These are phyloP conservation scores for Aspergillus texensis DNA, from an alignment of 2,329 filamentous ascomycete genomes.

Conservation along the genomic window DNA sequence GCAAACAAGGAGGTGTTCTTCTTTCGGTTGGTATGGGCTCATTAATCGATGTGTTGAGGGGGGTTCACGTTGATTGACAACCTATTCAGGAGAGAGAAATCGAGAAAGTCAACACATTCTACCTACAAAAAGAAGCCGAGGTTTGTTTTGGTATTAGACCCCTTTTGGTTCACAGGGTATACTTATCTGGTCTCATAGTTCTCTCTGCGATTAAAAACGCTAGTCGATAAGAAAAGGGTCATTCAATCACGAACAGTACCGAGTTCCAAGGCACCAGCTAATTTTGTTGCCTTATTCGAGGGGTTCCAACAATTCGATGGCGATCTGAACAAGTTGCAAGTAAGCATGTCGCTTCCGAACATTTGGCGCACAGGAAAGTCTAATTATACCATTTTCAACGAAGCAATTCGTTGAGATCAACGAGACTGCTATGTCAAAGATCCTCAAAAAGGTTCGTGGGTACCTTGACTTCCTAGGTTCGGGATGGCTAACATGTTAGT, in stretches of 20 bases:
- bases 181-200: conserved; percentile 59
- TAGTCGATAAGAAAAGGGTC: conserved; percentile 93
- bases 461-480: conserved; percentile 16
- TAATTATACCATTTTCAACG: conserved; percentile 8
- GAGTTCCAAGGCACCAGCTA: conserved; percentile 83
- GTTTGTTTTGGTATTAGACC: conserved; percentile 54
- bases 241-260: conserved; percentile 77
- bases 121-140: conserved; percentile 97
- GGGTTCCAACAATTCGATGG: conserved; percentile 97
- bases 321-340: conserved; percentile 89
- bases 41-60: background rate
- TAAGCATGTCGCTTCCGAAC: conserved; percentile 33
- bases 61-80: conserved; percentile 12
- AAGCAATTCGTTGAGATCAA: conserved; percentile 98
- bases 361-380: background rate
- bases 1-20: conserved; percentile 99
- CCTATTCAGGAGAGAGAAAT: conserved; percentile 81
- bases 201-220: conserved; percentile 86
- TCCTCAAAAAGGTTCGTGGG: conserved; percentile 79
- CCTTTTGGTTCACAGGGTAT: background rate
- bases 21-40: conserved; percentile 80
- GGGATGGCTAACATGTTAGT: conserved; percentile 23
- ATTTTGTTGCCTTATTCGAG: conserved; percentile 93
- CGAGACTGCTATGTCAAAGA: conserved; percentile 96
- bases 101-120: conserved; percentile 98